Conservation (phyloP, 805 yeast genomes). For the Ogataea trehaloabstinens region DNA sequence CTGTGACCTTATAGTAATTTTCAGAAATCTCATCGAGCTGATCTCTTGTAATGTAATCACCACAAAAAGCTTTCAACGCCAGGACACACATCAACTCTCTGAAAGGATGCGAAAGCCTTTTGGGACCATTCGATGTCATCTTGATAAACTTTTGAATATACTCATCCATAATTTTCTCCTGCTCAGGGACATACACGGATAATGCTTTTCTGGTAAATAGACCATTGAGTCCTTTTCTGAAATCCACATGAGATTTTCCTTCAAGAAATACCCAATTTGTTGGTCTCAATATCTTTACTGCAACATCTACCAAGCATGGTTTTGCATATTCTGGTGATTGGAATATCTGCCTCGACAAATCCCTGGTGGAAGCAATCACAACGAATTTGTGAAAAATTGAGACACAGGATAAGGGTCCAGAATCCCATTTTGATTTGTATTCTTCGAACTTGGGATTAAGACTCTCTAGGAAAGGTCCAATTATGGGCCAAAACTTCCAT, state of each 20-base stretch:
- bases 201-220: conserved; percentile 83
- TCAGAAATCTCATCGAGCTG: conserved; percentile 88
- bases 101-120: conserved; percentile 84
- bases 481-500: conserved; percentile 87
- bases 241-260: conserved; percentile 93
- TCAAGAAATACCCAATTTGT: conserved; percentile 97
- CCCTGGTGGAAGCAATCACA: conserved; percentile 86
- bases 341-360: conserved; percentile 81
- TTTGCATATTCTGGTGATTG: conserved; percentile 84
- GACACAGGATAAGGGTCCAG: conserved; percentile 94
- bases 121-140: conserved; percentile 56
- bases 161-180: conserved; percentile 79
- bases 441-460: conserved; percentile 95
- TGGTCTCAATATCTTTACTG: conserved; percentile 89
- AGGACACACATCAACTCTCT: conserved; percentile 96
- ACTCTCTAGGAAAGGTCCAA: conserved; percentile 94
- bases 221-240: conserved; percentile 86
- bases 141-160: conserved; percentile 69
- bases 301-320: conserved; percentile 98
- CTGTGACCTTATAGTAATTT: conserved; percentile 87
- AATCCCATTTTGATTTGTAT: conserved; percentile 88
- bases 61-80: conserved; percentile 91
- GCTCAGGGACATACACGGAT: conserved; percentile 77
- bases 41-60: conserved; percentile 88
- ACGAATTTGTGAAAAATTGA: conserved; percentile 98